phyloP scores from a whole-genome alignment of 306 rosid species.

The Ormosia emarginata region DNA sequence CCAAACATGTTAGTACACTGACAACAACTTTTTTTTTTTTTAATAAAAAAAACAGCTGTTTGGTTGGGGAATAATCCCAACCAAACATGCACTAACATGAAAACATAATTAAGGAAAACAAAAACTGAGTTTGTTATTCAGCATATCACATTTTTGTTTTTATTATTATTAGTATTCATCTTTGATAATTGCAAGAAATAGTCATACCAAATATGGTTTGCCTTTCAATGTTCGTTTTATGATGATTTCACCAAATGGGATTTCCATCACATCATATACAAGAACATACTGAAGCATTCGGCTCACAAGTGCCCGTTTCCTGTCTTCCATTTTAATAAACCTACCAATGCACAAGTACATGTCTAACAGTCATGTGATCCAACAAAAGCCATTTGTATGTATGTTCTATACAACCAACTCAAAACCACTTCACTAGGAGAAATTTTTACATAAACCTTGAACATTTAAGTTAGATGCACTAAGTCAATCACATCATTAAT shows the following conservation, averaged over 20 bases:
- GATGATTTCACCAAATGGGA: constrained; percentile 49
- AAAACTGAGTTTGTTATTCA: background rate
- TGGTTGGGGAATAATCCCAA: too few relatives aligned
- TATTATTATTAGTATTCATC: background rate
- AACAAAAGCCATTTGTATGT: background rate
- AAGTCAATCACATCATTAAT: too few relatives aligned
- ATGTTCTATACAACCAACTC: background rate
- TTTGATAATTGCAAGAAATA: background rate
- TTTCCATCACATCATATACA: constrained; percentile 41
- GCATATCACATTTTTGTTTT: background rate
- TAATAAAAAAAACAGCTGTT: too few relatives aligned
- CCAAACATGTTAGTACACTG: too few relatives aligned
- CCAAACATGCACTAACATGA: too few relatives aligned
- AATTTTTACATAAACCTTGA: too few relatives aligned
- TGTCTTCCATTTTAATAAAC: constrained; percentile 61
- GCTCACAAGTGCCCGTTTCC: constrained; percentile 76
- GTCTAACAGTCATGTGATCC: background rate
- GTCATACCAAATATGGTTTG: constrained; percentile 76
- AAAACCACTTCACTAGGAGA: background rate
- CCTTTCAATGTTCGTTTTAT: constrained; percentile 71
- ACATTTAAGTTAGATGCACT: too few relatives aligned
- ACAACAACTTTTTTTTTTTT: too few relatives aligned
- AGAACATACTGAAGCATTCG: constrained; percentile 80
- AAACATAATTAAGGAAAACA: background rate
- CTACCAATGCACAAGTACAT: constrained; percentile 36